These are phyloP conservation scores for Moringa oleifera DNA, from an alignment of 345 rosid genomes.

Conservation along the genomic window DNA sequence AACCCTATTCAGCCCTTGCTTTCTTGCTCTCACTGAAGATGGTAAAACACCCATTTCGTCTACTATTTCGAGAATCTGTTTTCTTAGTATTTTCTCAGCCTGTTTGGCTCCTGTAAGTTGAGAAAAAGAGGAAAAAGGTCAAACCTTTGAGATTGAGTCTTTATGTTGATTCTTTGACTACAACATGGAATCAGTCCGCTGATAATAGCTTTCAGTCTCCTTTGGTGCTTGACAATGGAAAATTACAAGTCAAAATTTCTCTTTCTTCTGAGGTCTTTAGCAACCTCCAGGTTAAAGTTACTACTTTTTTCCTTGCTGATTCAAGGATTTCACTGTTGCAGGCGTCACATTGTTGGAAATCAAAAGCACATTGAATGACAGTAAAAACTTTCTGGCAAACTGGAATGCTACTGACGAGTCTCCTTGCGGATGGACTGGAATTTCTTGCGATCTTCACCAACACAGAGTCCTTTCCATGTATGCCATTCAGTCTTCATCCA, in stretches of 20 bases:
- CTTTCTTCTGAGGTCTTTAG: background rate
- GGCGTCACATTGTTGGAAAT: constrained; percentile 74
- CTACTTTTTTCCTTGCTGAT: constrained; percentile 14
- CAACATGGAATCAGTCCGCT: background rate
- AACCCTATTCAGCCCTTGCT: constrained; percentile 31
- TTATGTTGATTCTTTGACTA: background rate
- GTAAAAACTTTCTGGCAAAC: constrained; percentile 52
- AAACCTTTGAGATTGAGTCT: constrained; percentile 4
- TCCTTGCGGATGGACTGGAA: constrained; percentile 95
- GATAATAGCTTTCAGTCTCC: background rate
- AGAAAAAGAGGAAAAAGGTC: constrained; percentile 1
- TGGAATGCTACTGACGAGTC: constrained; percentile 70
- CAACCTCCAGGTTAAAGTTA: constrained; percentile 1
- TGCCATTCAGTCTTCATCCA: background rate
- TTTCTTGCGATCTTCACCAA: constrained; percentile 63
- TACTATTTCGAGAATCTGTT: background rate
- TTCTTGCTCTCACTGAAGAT: constrained; percentile 52
- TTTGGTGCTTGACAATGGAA: background rate
- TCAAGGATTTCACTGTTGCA: constrained; percentile 16
- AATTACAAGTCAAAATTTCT: too few relatives aligned
- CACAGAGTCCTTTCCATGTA: constrained; percentile 77
- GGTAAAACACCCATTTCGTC: constrained; percentile 30
- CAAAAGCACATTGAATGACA: constrained; percentile 68
- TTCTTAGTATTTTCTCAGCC: background rate
- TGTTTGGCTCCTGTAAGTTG: constrained; percentile 8